Base-by-base conservation (phyloP, 495 filamentous ascomycete genomes). In the Amorphotheca resinae region DNA sequence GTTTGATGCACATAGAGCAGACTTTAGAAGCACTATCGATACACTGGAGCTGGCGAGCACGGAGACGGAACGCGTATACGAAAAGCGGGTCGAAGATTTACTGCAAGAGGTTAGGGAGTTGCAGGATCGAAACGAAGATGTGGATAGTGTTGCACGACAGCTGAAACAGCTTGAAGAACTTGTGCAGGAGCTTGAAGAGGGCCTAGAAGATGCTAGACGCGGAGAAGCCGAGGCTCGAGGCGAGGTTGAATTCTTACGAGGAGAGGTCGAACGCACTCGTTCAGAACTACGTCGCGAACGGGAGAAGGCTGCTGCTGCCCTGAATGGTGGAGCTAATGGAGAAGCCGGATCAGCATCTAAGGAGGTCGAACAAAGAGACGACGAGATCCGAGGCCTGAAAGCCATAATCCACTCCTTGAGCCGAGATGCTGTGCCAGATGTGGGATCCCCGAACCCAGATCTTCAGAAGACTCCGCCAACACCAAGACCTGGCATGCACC, bases 11-110 rank as follows among this genome's bases (percentile, higher is more conserved):
- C 91, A 99, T 57, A 76, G 91, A 23, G 91, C 89, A 7, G 91
- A 99, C 59, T 99, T 99, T 60, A 69, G 91, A 44, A 93, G 83
- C 57, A 99, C 91, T 14, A 86, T 99, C 37, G 91, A 99, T 64
- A 93, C 88, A 1, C 68, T 99, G 28, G 91, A 99, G 63, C 77
- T 95, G 64, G 93, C 91, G 6, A 93, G 87, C 52, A 85, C 87
- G 0, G 91, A 99, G 62, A 99, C 91, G 5, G 89, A 95, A 60
- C 73, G 91, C n/a, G 88, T 96, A 5, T 96, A 99, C 53, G 93
- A 96, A 58, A 84, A 85, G 56, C 77, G 79, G 49, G 79, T 95
- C 6, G 82, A 88, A 51, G 87, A 95, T 54, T 65, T 99, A n/a
- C 69, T 87, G 65, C 72, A 82, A 46, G 84, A 95, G 49, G 73